Evolutionary conservation across 371 early-diverging fungal genomes (phyloP).

Genomic region (Blakeslea trispora): DNA sequence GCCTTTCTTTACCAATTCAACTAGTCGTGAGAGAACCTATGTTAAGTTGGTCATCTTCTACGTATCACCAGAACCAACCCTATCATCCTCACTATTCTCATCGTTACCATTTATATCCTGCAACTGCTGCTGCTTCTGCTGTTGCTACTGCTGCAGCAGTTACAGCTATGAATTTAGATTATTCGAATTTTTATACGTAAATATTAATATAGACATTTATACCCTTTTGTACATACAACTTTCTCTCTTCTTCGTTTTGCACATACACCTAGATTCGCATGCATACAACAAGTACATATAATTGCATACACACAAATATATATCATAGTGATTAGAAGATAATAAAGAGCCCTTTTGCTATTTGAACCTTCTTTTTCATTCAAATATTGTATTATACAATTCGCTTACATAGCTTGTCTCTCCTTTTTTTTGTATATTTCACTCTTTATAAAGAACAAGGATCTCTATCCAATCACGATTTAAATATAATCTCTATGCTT

Average conservation of each 20-base stretch:
- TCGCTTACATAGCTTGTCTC: too few relatives aligned
- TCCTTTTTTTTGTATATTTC: too few relatives aligned
- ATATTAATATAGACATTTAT: background rate
- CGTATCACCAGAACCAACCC: background rate
- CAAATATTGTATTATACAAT: too few relatives aligned
- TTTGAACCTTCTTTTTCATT: too few relatives aligned
- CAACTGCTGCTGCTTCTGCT: constrained; percentile 14
- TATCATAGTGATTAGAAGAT: too few relatives aligned
- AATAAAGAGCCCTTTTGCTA: too few relatives aligned
- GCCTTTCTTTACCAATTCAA: background rate
- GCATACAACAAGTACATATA: background rate
- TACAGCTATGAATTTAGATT: constrained; percentile 28
- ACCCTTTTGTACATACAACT: background rate
- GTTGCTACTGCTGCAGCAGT: constrained; percentile 24
- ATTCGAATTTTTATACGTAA: constrained; percentile 28
- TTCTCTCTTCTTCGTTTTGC: background rate
- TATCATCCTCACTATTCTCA: constrained; percentile 1
- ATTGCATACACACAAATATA: background rate
- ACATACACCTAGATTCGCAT: background rate
- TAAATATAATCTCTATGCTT: too few relatives aligned
- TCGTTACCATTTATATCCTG: background rate
- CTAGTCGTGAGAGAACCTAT: background rate
- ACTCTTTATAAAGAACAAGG: too few relatives aligned
- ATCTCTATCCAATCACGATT: too few relatives aligned
- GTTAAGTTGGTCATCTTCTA: constrained; percentile 9